Evolutionary conservation across 1,284 basidiomycete genomes (phyloP), one percentile per base, ranked within the genome.

Genomic region (Phylloporus sp.): DNA sequence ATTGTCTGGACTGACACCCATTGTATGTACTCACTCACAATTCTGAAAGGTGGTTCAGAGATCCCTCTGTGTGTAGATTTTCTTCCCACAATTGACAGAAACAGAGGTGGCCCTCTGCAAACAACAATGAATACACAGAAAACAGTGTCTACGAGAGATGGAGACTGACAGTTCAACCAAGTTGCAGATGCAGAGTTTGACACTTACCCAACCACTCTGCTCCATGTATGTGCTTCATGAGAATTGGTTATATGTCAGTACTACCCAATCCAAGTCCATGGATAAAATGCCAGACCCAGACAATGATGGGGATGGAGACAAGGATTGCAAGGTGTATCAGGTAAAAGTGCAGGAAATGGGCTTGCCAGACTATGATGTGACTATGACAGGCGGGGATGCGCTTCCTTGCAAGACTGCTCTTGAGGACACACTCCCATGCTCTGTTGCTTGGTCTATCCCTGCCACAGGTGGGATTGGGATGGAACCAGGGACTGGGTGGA

Each of bases 11-110:
- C 85, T 94, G 65, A 94, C 93, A 0, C 84, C 94, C 39, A 84
- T 92, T 53, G 92, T 93, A 78, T 66, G 89, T 83, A 49, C 39
- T 17, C 1, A 20, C 11, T 59, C 14, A 23, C 32, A 6, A 15
- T 23, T 35, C 32, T 37, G 10, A n/a, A 57, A 11, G 20, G 11
- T 20, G 37, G n/a, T 58, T 37, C n/a, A n/a, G n/a, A n/a, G n/a
- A 37, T 14, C 39, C 5, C 8, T 43, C 19, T 15, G 11, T 29
- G 14, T 29, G 25, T 29, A 92, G 91, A 91, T 93, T 39, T 93
- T 93, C 83, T 93, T 93, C 80, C 91, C 92, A 41, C 89, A 92
- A 32, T 91, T 89, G 4, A 84, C 89, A 62, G 86, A 91, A 75
- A n/a, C n/a, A n/a, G n/a, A n/a, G 78, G 88, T 89, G 41, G 81